These are phyloP conservation scores for Neolentinus lepideus DNA, from an alignment of 1,284 basidiomycete species.

Conservation along the genomic window DNA sequence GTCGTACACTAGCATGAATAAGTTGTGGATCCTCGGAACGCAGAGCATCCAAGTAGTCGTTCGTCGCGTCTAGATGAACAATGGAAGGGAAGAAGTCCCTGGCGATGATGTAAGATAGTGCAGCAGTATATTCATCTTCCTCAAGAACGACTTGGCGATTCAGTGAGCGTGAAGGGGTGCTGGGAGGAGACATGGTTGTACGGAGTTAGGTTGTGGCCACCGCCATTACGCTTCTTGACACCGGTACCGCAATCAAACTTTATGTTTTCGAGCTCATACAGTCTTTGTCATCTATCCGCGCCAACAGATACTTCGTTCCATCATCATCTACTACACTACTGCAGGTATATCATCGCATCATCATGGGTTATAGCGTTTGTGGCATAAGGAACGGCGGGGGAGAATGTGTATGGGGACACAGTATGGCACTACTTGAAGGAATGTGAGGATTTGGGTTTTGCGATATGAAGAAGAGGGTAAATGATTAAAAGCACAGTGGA, in stretches of 20 bases:
- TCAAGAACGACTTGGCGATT: slow-evolving; percentile 73
- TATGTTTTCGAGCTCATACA: background rate
- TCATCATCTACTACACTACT: slow-evolving; percentile 3
- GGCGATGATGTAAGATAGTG: slow-evolving; percentile 90
- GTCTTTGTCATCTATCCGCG: background rate
- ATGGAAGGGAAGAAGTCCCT: slow-evolving; percentile 97
- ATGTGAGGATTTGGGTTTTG: slow-evolving; percentile 4
- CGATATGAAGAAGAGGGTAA: background rate
- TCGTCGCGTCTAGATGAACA: slow-evolving; percentile 80
- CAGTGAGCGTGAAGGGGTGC: slow-evolving; percentile 43
- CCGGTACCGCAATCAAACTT: background rate
- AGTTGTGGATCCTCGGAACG: slow-evolving; percentile 64
- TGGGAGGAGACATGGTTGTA: slow-evolving; percentile 13
- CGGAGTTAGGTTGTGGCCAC: slow-evolving; percentile 1
- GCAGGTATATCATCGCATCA: slow-evolving; percentile 8
- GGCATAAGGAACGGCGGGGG: slow-evolving; percentile 1
- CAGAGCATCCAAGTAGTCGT: slow-evolving; percentile 77
- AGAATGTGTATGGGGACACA: slow-evolving; percentile 4
- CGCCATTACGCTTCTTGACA: background rate
- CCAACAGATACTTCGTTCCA: slow-evolving; percentile 4
- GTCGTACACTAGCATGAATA: slow-evolving; percentile 67
- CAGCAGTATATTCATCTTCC: slow-evolving; percentile 92
- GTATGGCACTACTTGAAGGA: slow-evolving; percentile 4
- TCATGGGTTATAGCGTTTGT: slow-evolving; percentile 6
- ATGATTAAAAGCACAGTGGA: background rate